Conservation (phyloP, 345 rosid species). For the Eucalyptus sp. region DNA sequence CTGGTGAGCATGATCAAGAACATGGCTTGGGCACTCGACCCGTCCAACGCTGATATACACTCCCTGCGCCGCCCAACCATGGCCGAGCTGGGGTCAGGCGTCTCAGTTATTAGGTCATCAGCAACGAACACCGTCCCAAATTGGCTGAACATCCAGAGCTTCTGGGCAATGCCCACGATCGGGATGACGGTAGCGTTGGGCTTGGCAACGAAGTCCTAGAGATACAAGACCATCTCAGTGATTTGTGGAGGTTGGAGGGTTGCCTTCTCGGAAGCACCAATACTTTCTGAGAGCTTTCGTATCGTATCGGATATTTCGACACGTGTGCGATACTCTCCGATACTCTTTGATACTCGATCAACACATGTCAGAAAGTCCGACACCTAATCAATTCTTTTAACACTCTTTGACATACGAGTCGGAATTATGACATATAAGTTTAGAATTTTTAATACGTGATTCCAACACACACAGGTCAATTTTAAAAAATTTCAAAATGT, state of each 20-base stretch:
- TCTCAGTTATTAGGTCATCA: background rate
- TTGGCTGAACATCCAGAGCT: background rate
- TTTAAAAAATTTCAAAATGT: too few species aligned
- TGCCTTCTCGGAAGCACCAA: too few species aligned
- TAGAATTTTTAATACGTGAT: too few species aligned
- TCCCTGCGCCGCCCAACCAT: background rate
- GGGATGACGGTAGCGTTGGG: background rate
- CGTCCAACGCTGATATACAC: background rate
- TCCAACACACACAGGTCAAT: too few species aligned
- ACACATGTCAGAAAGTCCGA: too few species aligned
- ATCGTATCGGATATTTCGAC: too few species aligned
- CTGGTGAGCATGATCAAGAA: background rate
- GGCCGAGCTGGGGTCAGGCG: background rate
- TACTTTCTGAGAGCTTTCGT: too few species aligned
- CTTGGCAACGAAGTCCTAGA: background rate
- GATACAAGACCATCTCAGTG: background rate
- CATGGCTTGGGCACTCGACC: background rate
- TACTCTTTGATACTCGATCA: too few species aligned
- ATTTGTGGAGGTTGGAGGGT: background rate
- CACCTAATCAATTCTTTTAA: too few species aligned
- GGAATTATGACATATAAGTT: too few species aligned
- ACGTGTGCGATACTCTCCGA: too few species aligned
- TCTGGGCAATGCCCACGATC: background rate
- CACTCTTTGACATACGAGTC: too few species aligned
- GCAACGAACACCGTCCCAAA: background rate